Evolutionary conservation across 2,329 filamentous ascomycete genomes (phyloP).

Genomic region (Rhinocladiella mackenziei): DNA sequence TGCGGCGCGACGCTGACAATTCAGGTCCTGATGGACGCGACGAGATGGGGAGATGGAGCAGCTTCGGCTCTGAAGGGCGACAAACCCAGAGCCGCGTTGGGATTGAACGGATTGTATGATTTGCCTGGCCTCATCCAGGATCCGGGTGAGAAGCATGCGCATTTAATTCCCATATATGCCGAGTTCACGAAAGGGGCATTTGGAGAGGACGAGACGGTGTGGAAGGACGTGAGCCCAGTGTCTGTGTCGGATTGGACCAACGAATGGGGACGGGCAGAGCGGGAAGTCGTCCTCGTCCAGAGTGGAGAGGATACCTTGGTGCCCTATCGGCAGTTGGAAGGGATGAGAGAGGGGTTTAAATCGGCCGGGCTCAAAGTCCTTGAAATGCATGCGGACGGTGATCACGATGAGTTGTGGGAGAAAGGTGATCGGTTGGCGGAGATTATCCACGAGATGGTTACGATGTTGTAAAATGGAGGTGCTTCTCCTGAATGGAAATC

Average conservation of each 20-base stretch:
- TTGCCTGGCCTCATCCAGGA: slow-evolving; percentile 51
- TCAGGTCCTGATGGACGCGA: slow-evolving; percentile 53
- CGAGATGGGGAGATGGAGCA: slow-evolving; percentile 29
- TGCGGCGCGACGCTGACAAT: slow-evolving; percentile 62
- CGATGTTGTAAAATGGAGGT: too few relatives aligned
- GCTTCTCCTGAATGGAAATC: too few relatives aligned
- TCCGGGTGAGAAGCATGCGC: slow-evolving; percentile 31
- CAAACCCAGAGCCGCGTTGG: slow-evolving; percentile 53
- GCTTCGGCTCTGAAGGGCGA: slow-evolving; percentile 31
- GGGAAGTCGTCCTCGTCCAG: slow-evolving; percentile 43
- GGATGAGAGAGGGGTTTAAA: slow-evolving; percentile 51
- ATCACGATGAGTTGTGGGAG: slow-evolving; percentile 63
- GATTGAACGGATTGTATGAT: slow-evolving; percentile 65
- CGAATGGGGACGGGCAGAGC: slow-evolving; percentile 30
- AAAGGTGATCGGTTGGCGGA: slow-evolving; percentile 54
- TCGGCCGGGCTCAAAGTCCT: slow-evolving; percentile 39
- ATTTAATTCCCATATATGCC: slow-evolving; percentile 42
- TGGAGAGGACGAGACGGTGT: slow-evolving; percentile 49
- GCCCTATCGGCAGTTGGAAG: slow-evolving; percentile 55
- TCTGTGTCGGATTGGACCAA: slow-evolving; percentile 38
- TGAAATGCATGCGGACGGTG: slow-evolving; percentile 39
- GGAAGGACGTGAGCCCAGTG: slow-evolving; percentile 56
- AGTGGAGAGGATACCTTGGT: slow-evolving; percentile 49
- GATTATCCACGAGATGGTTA: slow-evolving; percentile 7
- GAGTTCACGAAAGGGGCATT: slow-evolving; percentile 60